phyloP scores from a whole-genome alignment of 495 filamentous ascomycete species.

The Collariella sp. region DNA sequence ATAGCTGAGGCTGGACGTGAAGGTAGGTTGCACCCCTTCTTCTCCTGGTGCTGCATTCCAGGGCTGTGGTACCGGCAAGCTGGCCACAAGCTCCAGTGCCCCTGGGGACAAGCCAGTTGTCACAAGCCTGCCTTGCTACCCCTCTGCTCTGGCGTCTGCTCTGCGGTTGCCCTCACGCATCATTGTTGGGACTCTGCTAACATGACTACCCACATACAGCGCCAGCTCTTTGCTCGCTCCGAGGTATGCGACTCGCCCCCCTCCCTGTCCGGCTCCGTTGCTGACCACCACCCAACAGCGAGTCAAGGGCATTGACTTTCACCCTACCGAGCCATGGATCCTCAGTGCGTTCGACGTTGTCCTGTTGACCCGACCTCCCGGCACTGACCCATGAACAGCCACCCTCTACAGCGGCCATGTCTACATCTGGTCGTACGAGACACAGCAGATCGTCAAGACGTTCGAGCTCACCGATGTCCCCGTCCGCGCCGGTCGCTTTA shows the following conservation, averaged over 20 bases:
- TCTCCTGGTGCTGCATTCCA: background rate
- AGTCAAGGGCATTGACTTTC: constrained; percentile 96
- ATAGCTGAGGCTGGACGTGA: constrained; percentile 85
- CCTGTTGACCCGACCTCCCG: background rate
- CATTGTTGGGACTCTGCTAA: constrained; percentile 5
- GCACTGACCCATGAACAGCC: constrained; percentile 11
- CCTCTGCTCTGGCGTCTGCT: background rate
- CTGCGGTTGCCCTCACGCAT: background rate
- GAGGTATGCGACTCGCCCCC: constrained; percentile 53
- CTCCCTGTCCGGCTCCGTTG: constrained; percentile 46
- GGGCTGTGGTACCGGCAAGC: constrained; percentile 11
- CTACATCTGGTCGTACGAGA: constrained; percentile 99
- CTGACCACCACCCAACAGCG: constrained; percentile 52
- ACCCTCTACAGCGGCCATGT: constrained; percentile 97
- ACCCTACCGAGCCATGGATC: constrained; percentile 95
- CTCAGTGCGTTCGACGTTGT: constrained; percentile 43
- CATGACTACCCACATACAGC: constrained; percentile 27
- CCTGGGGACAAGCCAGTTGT: background rate
- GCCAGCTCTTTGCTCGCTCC: constrained; percentile 31
- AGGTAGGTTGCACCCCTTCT: constrained; percentile 50
- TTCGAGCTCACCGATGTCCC: constrained; percentile 99
- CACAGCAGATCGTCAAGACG: constrained; percentile 94
- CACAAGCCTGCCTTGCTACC: background rate
- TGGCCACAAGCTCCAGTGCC: constrained; percentile 12
- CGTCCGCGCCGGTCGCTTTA: constrained; percentile 91